Evolutionary conservation across 257 asterid genomes (phyloP).

Genomic region (Ligustrum vulgare): DNA sequence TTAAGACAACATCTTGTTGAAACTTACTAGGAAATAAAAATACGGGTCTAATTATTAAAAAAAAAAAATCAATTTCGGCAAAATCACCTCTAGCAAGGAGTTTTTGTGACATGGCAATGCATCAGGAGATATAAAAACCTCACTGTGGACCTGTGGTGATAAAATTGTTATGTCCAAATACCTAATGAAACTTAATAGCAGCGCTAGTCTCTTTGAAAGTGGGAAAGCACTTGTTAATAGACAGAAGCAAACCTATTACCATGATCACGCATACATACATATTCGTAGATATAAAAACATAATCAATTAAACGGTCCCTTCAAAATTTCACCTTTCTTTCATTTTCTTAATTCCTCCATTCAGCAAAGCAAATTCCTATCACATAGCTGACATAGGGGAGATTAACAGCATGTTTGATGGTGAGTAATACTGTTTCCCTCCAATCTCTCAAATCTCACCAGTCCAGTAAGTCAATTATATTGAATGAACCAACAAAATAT

Average conservation of each 20-base stretch:
- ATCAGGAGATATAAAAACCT: background rate
- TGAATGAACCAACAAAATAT: background rate
- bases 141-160: too few relatives aligned
- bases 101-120: background rate
- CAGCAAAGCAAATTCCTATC: background rate
- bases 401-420: background rate
- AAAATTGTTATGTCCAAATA: too few relatives aligned
- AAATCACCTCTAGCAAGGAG: too few relatives aligned
- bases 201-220: background rate
- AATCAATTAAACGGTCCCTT: background rate
- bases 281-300: background rate
- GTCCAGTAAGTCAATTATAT: background rate
- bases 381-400: background rate
- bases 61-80: too few relatives aligned
- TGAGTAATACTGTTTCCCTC: background rate
- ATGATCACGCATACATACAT: background rate
- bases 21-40: too few relatives aligned
- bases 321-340: background rate
- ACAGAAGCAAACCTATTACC: background rate
- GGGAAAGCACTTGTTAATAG: background rate
- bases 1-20: too few relatives aligned
- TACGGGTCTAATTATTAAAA: too few relatives aligned
- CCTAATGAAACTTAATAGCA: background rate
- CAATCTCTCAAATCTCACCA: background rate
- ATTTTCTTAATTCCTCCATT: background rate